Conservation (phyloP, 1,284 basidiomycete species). For the Flammula alnicola region DNA sequence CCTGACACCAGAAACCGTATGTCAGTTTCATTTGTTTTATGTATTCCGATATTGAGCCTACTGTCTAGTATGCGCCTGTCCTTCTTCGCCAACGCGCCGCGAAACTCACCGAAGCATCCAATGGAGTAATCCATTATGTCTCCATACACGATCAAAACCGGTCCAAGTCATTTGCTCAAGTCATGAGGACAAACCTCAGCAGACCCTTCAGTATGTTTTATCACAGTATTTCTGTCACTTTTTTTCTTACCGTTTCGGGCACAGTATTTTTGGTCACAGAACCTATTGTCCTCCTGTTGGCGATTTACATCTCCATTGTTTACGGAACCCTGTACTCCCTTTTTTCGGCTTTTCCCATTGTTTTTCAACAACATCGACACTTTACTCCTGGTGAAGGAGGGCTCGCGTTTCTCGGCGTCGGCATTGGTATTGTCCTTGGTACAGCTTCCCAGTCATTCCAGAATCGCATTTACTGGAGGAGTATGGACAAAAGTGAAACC, state of each 20-base stretch:
- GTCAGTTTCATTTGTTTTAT: constrained; percentile 28
- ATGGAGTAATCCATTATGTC: constrained; percentile 48
- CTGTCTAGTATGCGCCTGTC: constrained; percentile 65
- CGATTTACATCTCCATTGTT: constrained; percentile 70
- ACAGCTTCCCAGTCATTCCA: constrained; percentile 57
- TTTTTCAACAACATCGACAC: constrained; percentile 62
- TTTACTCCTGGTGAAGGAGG: constrained; percentile 66
- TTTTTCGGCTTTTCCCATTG: constrained; percentile 65
- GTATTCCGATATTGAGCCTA: background rate
- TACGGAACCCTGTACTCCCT: constrained; percentile 65
- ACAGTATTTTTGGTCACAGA: constrained; percentile 69
- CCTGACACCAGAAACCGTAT: constrained; percentile 53
- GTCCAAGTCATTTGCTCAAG: constrained; percentile 45
- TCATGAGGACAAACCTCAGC: constrained; percentile 52
- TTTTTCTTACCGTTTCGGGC: constrained; percentile 8
- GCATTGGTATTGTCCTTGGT: constrained; percentile 60
- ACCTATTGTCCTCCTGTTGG: constrained; percentile 68
- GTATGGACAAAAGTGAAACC: constrained; percentile 50
- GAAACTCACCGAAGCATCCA: constrained; percentile 50
- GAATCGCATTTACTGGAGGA: constrained; percentile 59
- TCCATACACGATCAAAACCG: constrained; percentile 59
- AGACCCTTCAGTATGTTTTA: constrained; percentile 61
- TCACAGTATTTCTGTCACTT: constrained; percentile 1
- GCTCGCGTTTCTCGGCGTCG: constrained; percentile 69
- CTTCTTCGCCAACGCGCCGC: constrained; percentile 62